A percentile compares a stretch with the other conserved stretches of the same genome.
Evolutionary conservation across 768 basidiomycete species (phyloP).

Genomic region (Russula griseocarnosa): DNA sequence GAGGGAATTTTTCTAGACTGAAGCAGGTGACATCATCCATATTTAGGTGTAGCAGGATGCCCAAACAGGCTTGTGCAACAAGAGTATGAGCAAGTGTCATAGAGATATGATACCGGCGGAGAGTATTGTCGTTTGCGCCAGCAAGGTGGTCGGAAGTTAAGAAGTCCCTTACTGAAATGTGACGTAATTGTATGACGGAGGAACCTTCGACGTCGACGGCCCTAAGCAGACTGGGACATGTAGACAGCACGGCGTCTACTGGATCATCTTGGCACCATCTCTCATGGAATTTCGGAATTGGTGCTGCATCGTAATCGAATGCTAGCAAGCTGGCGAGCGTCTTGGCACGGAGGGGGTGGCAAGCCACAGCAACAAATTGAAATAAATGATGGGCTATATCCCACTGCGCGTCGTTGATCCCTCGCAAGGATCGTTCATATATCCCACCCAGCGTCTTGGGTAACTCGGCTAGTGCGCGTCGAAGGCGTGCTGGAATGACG

Average conservation of each 20-base stretch:
- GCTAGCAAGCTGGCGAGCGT: neutral
- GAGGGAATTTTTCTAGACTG: neutral
- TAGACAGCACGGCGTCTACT: neutral
- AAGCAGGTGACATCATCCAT: neutral
- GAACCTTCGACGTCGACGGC: neutral
- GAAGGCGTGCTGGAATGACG: neutral
- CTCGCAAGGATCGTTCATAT: neutral
- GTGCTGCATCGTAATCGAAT: neutral
- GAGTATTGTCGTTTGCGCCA: neutral
- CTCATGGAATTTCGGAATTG: neutral
- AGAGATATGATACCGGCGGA: neutral
- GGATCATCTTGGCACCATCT: neutral
- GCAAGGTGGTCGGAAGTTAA: neutral
- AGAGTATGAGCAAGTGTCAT: neutral
- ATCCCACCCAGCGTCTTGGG: neutral
- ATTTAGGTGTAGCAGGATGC: neutral
- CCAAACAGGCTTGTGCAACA: neutral
- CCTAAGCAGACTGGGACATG: neutral
- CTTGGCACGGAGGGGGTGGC: neutral
- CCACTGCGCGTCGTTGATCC: neutral
- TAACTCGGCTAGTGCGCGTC: neutral
- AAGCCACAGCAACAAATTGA: neutral
- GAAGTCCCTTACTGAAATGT: neutral
- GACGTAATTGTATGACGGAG: neutral
- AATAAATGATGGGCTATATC: neutral